Base-by-base conservation (phyloP, 306 rosid genomes). In the Prunus davidiana region DNA sequence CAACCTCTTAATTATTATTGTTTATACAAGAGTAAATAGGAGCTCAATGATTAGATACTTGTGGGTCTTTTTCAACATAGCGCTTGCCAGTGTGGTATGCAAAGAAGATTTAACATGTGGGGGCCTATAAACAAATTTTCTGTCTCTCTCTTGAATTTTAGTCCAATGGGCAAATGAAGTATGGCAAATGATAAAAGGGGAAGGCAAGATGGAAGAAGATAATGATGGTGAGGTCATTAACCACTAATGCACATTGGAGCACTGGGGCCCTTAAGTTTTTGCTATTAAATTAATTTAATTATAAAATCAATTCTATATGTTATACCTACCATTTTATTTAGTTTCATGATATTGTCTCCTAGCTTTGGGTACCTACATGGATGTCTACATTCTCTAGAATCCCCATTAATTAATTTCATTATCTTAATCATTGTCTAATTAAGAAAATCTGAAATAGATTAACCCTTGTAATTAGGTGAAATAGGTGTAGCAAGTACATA, bases 281-380 rank as follows among this genome's bases (percentile, higher is more conserved):
- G 13, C 11, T 6, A 74, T 45, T 45, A 67, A 71, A 34, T 76
- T 81, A 64, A 79, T 30, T 70, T 49, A 22, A 38, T 73, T 71
- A 54, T 38, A 38, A 38, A 38, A 38, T 34, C 64, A 43, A 75
- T 75, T 62, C 8, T 57, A 55, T 54, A 47, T 28, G 24, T 46
- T 64, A 49, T 57, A 54, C 78, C 79, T 57, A 79, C 68, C 45
- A 46, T 72, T 71, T 81, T 82, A 72, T 80, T 76, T 72, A 30
- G 30, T 76, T 73, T 46, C 51, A 85, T 84, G 76, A 85, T 88
- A 76, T 30, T 83, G 90, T 84, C 91, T 79, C 87, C 84, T 79
- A 75, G 84, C 69, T 84, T 38, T 78, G 55, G 79, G 76, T 55
- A 73, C 78, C 84, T 71, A 71, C 77, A 58, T 80, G 76, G 67